Evolutionary conservation across 495 filamentous ascomycete genomes (phyloP), one percentile per base, ranked within the genome.

Genomic region (Patellaria atrata): DNA sequence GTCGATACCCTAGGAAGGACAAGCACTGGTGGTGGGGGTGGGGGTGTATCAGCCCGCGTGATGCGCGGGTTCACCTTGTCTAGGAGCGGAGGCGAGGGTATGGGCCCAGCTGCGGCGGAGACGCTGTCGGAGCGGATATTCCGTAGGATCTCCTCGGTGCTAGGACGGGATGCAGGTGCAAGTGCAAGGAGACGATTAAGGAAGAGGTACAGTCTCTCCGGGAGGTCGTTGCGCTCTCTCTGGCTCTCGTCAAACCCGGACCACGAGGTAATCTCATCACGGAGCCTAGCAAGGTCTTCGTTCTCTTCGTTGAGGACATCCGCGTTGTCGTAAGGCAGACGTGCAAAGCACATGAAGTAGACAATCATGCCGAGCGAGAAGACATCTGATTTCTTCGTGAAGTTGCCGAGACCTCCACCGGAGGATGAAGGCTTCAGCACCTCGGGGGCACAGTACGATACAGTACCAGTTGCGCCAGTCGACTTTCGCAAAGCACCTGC

Each of bases 281-380:
- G 73, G 13, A 97, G 71, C 35, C 71, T 62, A 41, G 94, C 85
- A n/a, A 94, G 65, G 40, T 97, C 86, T 50, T 96, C 91, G 29
- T 80, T 70, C 46, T 96, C 91, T 55, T 97, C 89, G 40, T 92
- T 69, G 23, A 92, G 64, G 14, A 74, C 59, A 45, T 94, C 84
- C 21, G 85, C 87, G 49, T 75, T 77, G 16, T 47, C 60, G 50
- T 96, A 97, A 1, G 89, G 89, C 2, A 96, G 69, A 5, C 80
- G 68, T 0, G 80, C 82, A 53, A 96, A 97, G 52, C 91, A 96
- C 59, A 96, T 73, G 45, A 96, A 96, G 55, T 96, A 91, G 3
- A 97, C 69, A 27, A 96, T 94, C 89, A 97, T 93, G 22, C 89
- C 89, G 0, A 97, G 56, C 3, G 85, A 93, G 58, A 97, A 97